These are phyloP conservation scores for Mycena maculata DNA, from an alignment of 768 basidiomycete genomes.

Conservation along the genomic window DNA sequence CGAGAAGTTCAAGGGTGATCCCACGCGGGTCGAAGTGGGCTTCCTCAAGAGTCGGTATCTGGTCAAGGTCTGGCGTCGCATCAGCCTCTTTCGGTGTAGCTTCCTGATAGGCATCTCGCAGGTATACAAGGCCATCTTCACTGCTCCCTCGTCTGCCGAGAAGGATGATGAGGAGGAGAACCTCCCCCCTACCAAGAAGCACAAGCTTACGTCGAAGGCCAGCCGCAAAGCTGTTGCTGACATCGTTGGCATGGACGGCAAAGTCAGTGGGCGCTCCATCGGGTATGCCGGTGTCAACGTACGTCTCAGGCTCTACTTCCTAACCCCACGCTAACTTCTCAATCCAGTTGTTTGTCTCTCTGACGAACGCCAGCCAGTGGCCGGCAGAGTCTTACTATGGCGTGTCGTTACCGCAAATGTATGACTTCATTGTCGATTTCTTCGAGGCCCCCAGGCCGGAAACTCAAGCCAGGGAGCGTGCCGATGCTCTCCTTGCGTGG, in stretches of 20 bases:
- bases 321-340: not conserved
- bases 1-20: not conserved
- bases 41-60: not conserved
- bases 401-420: conserved; percentile 16
- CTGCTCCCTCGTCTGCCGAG: not conserved
- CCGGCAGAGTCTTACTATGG: not conserved
- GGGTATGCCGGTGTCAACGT: conserved; percentile 15
- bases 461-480: conserved; percentile 1
- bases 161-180: conserved; percentile 19
- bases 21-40: not conserved
- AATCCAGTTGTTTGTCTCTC: not conserved
- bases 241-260: conserved; percentile 10
- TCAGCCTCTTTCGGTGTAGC: not conserved
- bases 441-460: conserved; percentile 17
- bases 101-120: too few relatives aligned
- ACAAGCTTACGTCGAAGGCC: not conserved
- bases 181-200: conserved; percentile 6
- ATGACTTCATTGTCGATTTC: conserved; percentile 26
- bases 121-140: not conserved
- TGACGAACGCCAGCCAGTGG: conserved; percentile 2
- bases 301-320: not conserved
- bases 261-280: conserved; percentile 13
- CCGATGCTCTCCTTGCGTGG: conserved; percentile 18
- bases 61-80: not conserved
- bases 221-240: conserved; percentile 3